Percentiles rank a stretch among this genome's conserved stretches.
Evolutionary conservation across 192 early-diverging fungal species (phyloP).

Genomic region (Podila minutissima): DNA sequence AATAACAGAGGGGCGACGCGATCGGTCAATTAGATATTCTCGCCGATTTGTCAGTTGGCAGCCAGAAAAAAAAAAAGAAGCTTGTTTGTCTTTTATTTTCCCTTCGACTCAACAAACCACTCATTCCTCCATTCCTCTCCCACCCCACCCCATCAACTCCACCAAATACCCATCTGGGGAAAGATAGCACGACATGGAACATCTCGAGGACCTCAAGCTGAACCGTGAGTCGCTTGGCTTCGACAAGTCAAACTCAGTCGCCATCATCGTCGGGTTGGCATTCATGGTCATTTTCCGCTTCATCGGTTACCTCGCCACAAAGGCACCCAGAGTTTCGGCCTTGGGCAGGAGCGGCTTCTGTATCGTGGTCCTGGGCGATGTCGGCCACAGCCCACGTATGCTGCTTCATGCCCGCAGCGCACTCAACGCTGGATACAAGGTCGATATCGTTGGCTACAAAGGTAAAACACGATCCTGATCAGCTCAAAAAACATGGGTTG

Average conservation of each 20-base stretch:
- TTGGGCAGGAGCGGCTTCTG: slow-evolving; percentile 37
- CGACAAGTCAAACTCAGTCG: slow-evolving; percentile 48
- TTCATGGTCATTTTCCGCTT: slow-evolving; percentile 53
- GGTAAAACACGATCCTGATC: slow-evolving; percentile 53
- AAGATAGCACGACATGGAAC: slow-evolving; percentile 7
- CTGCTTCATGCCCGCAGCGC: slow-evolving; percentile 88
- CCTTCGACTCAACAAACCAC: neutral
- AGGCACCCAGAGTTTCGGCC: slow-evolving; percentile 27
- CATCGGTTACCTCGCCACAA: slow-evolving; percentile 44
- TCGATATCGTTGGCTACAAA: slow-evolving; percentile 86
- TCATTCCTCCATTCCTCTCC: neutral
- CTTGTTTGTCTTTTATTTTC: neutral
- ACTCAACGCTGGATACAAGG: slow-evolving; percentile 68
- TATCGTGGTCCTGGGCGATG: slow-evolving; percentile 83
- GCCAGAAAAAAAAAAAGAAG: neutral
- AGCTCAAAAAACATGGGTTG: neutral
- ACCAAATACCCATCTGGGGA: neutral
- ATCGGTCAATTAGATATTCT: neutral
- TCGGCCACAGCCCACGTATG: slow-evolving; percentile 92
- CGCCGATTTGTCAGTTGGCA: neutral
- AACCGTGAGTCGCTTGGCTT: slow-evolving; percentile 36
- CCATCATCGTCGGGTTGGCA: slow-evolving; percentile 44
- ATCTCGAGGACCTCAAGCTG: slow-evolving; percentile 9
- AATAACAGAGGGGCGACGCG: no score
- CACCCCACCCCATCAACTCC: slow-evolving; percentile 2